Evolutionary conservation across 208 protist genomes (phyloP), one percentile per base, ranked within the genome.

Genomic region (Crithidia mellificae): DNA sequence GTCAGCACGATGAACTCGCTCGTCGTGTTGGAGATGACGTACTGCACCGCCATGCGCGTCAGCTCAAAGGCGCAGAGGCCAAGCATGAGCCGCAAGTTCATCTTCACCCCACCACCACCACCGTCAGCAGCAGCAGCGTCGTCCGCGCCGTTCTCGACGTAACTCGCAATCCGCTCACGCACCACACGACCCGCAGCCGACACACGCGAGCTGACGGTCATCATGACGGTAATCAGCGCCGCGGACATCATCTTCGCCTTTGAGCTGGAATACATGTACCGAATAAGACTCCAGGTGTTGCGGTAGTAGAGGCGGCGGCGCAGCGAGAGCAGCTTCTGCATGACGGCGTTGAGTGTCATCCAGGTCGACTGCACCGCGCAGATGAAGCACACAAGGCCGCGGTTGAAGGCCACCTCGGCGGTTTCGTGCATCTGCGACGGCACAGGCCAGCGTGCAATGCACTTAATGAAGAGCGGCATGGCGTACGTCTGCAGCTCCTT

Each of bases 11-110:
- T 87, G 63, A 83, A 81, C 64, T 85, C 76, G 58, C 62, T 65
- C 39, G 73, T 83, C 8, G 79, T 65, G 25, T 72, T 72, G 25
- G 63, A 50, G 25, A 90, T 69, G 24, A 74, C 75, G 30, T 71
- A 68, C 25, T 80, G 78, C 29, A 78, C 53, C 41, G 72, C 67
- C 57, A 80, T 71, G 11, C 78, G 81, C 6, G 57, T 64, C 68
- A 85, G 76, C 73, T 87, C 80, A 68, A 83, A 83, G 1, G 41
- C 67, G 52, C 79, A 80, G 8, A 90, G 65, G 29, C 41, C 68
- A 15, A 58, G 24, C 54, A 81, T 39, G 50, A 55, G 32, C 9
- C 34, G 49, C 24, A 58, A 39, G 36, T 34, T 77, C 44, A 68
- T 43, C 36, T 22, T 24, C 25, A 41, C 15, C 24, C 29, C 55